phyloP scores from a whole-genome alignment of 2,329 filamentous ascomycete species.

The Helminthosporium solani region DNA sequence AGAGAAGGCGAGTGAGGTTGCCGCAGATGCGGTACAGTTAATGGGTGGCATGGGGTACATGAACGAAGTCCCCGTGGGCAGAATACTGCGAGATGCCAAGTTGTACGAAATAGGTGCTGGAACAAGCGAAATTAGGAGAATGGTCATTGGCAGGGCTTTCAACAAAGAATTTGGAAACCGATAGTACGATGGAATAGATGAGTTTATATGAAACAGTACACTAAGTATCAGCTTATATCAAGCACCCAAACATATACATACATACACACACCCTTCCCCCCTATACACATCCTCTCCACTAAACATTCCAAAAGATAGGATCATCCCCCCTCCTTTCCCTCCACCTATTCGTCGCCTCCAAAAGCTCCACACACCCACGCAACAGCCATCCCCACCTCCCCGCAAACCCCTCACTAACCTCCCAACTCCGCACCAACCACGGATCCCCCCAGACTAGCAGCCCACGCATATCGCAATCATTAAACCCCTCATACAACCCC shows the following conservation, averaged over 20 bases:
- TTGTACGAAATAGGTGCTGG: slow-evolving; percentile 97
- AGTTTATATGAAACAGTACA: too few relatives aligned
- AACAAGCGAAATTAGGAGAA: slow-evolving; percentile 87
- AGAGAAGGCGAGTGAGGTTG: slow-evolving; percentile 82
- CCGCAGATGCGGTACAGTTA: slow-evolving; percentile 86
- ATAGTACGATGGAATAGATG: not conserved
- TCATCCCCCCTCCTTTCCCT: slow-evolving; percentile 35
- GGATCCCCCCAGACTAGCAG: slow-evolving; percentile 45
- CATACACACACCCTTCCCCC: too few relatives aligned
- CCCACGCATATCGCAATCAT: slow-evolving; percentile 14
- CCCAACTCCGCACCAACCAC: slow-evolving; percentile 45
- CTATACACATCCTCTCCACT: too few relatives aligned
- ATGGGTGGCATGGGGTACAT: slow-evolving; percentile 95
- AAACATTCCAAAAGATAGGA: not conserved
- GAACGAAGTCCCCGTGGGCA: slow-evolving; percentile 89
- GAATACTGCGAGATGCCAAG: slow-evolving; percentile 75
- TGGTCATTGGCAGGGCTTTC: slow-evolving; percentile 91
- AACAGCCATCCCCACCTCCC: slow-evolving; percentile 44
- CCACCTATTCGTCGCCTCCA: slow-evolving; percentile 46
- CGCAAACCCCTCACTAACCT: slow-evolving; percentile 45
- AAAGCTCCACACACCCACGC: slow-evolving; percentile 42
- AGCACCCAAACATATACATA: too few relatives aligned
- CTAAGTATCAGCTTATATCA: too few relatives aligned
- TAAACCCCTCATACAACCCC: slow-evolving; percentile 17
- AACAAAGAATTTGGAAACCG: slow-evolving; percentile 68